These are phyloP conservation scores for Russula sp. DNA, from an alignment of 768 basidiomycete genomes.

Conservation along the genomic window DNA sequence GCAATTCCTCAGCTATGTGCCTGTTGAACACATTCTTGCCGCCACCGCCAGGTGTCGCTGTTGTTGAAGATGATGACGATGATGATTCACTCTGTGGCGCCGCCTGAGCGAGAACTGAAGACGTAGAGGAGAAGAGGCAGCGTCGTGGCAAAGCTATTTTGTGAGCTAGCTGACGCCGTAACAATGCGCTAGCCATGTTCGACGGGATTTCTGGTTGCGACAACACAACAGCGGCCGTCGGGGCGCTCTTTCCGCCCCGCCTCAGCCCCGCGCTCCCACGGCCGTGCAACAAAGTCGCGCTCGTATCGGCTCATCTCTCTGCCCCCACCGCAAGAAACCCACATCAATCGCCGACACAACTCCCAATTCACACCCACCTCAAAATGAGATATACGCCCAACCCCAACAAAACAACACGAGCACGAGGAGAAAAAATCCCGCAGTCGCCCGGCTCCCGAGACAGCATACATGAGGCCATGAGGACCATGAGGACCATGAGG, in stretches of 20 bases:
- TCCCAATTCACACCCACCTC: no score
- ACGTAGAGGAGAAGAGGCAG: constrained; percentile 34
- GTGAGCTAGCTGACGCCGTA: constrained; percentile 55
- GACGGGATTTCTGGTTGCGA: constrained; percentile 19
- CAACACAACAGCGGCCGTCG: no score
- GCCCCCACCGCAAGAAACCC: no score
- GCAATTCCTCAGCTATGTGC: constrained; percentile 81
- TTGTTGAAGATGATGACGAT: constrained; percentile 1
- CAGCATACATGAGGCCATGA: background rate
- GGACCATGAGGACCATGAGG: no score
- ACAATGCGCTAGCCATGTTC: constrained; percentile 64
- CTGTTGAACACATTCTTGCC: constrained; percentile 57
- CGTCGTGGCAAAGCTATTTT: constrained; percentile 40
- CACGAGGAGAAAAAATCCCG: background rate
- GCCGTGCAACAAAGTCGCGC: background rate
- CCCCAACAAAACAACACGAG: background rate
- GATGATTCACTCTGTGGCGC: constrained; percentile 28
- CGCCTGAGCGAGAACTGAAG: constrained; percentile 41
- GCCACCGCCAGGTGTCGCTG: constrained; percentile 35
- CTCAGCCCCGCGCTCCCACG: constrained; percentile 16
- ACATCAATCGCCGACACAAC: no score
- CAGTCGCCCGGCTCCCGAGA: background rate
- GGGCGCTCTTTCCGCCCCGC: background rate
- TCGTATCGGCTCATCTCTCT: no score
- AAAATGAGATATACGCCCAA: background rate